Evolutionary conservation across 352 stramenopile species (phyloP).

Genomic region (Lagenidium sp.): DNA sequence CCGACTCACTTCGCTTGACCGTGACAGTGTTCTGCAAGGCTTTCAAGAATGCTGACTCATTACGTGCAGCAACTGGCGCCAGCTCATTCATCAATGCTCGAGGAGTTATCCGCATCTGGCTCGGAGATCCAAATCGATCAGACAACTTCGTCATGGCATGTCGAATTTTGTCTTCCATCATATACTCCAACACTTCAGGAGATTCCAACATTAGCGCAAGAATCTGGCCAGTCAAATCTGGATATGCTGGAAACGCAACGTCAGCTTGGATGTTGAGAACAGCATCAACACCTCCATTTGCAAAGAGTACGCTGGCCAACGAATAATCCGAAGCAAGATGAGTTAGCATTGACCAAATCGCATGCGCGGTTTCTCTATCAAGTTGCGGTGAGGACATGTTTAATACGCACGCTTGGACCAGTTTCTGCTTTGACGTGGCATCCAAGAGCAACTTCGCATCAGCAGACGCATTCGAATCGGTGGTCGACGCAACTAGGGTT

Average conservation of each 20-base stretch:
- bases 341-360: no score
- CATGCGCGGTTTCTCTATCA: no score
- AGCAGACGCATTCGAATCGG: no score
- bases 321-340: slow-evolving; percentile 76
- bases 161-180: slow-evolving; percentile 83
- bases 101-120: slow-evolving; percentile 74
- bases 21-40: slow-evolving; percentile 56
- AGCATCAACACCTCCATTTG: slow-evolving; percentile 41
- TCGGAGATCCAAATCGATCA: slow-evolving; percentile 52
- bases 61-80: slow-evolving; percentile 51
- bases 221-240: slow-evolving; percentile 59
- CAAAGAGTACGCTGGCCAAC: slow-evolving; percentile 49
- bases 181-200: slow-evolving; percentile 72
- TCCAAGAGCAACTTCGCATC: no score
- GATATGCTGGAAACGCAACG: slow-evolving; percentile 54
- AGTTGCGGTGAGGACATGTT: no score
- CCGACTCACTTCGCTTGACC: slow-evolving; percentile 76
- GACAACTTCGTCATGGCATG: slow-evolving; percentile 70
- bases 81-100: slow-evolving; percentile 77
- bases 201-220: slow-evolving; percentile 74
- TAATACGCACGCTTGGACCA: no score
- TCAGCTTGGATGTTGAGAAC: slow-evolving; percentile 36
- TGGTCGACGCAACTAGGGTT: no score
- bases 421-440: no score
- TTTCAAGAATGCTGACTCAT: slow-evolving; percentile 69